Base-by-base conservation (phyloP, 192 early-diverging fungal species). In the Coemansia sp. region DNA sequence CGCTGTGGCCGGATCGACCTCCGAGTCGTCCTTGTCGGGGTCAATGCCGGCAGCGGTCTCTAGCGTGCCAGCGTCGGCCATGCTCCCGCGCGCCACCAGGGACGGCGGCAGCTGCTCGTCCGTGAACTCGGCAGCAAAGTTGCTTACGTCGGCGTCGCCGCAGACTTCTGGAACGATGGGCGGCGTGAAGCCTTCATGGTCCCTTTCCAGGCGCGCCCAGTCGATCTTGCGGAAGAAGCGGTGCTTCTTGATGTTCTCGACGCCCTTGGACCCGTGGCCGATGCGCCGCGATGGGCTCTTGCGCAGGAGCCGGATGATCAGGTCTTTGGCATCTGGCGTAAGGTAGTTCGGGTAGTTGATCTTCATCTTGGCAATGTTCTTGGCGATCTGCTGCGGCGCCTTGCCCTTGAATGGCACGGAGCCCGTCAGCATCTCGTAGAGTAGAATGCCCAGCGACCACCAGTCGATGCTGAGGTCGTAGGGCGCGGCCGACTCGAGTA, bases 371-470 rank as follows among this genome's bases (percentile, higher is more conserved):
- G 87, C 55, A 47, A 96, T 92, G 43, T 72, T 78, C 38, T 91
- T 88, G 76, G 87, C 79, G 19, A 92, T 85, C 62, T 91, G 85
- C 57, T 87, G 85, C 22, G 84, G 82, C 40, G 87, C 84, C 54
- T 66, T 77, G 26, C 87, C 87, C 17, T 78, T 81, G 72, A 94
- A 97, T 8, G 88, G 84, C 17, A 85, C 82, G 28, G 68, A 62
- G 13, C 93, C 90, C 1, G 86, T 92, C 32, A 96, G 66, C 92
- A 96, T 94, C 49, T 92, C 88, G 56, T 81, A 96, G 47, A 94
- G 62, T 63, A 98, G 77, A 21, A 94, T 78, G 20, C 92, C 92
- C 52, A 94, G 71, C 22, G 81, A 82, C 94, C 94, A 97, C 76
- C 85, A 93, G 68, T 97, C 94, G 3, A 94, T 88, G 42, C 81